Base-by-base conservation (phyloP, 1,284 basidiomycete species). In the Wolfiporia cocos region DNA sequence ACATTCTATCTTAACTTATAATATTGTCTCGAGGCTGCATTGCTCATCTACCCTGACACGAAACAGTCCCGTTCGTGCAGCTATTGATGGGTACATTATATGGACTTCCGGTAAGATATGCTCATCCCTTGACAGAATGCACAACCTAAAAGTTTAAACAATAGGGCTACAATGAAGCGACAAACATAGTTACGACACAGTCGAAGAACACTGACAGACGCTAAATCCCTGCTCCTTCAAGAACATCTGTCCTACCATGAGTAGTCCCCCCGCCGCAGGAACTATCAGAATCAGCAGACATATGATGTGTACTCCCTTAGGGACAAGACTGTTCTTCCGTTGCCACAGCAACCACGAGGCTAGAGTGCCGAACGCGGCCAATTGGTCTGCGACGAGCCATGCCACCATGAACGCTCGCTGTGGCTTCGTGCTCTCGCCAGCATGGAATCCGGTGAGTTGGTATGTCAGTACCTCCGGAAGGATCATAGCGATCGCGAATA, bases 401-500 rank as follows among this genome's bases (percentile, higher is more conserved):
- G 37, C 17, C 15, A 39, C 26, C 37, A 44, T 44, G 37, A 36
- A 44, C 19, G 32, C 37, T 24, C 42, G 36, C 24, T 39, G 17
- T n/a, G 37, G 21, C 30, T n/a, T 7, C 3, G 42, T 44, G 42
- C 42, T 44, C 5, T 34, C 11, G 7, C 14, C 12, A 3, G 26
- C 15, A 3, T 23, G 31, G 28, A 44, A 44, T 17, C 38, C 33
- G 3, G 42, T 39, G 22, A 44, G 20, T 2, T 12, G 14, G 18
- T 39, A 44, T 15, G 39, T 44, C 29, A 44, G 21, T 3, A 30
- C 34, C 14, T 39, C 34, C 7, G 42, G 42, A 3, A 24, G 11
- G n/a, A 44, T 24, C 24, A 44, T 22, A 14, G 37, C 37, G 14
- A 39, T 21, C 17, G 39, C 18, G 15, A 44, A 39, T 22, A 24